A percentile compares a stretch with the other conserved stretches of the same genome.
Conservation (phyloP, 371 early-diverging fungal species). For the Rhizomucor pusillus region DNA sequence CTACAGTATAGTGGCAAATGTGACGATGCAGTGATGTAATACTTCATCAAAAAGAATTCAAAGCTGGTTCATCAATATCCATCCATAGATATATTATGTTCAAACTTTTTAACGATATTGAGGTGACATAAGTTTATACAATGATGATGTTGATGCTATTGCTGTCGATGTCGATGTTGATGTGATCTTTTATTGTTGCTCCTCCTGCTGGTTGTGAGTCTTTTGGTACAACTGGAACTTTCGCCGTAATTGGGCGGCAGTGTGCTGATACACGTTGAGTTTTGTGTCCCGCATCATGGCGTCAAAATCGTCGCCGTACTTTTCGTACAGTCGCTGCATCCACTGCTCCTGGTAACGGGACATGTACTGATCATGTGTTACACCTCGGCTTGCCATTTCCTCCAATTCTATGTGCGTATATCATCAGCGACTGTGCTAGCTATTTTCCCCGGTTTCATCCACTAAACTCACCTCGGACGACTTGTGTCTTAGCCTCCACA, state of each 20-base stretch:
- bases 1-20: no score
- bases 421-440: not conserved
- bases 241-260: constrained; percentile 73
- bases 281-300: constrained; percentile 89
- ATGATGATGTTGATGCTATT: no score
- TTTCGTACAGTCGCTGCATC: constrained; percentile 64
- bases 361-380: constrained; percentile 52
- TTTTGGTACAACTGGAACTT: constrained; percentile 42
- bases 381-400: constrained; percentile 52
- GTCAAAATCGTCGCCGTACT: constrained; percentile 80
- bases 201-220: not conserved
- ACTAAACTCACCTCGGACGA: constrained; percentile 42
- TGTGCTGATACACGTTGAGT: constrained; percentile 80
- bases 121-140: no score
- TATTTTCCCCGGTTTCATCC: not conserved
- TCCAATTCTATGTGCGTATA: constrained; percentile 53
- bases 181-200: no score
- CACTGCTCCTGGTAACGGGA: constrained; percentile 67
- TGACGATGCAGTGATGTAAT: no score
- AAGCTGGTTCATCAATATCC: no score
- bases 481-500: constrained; percentile 63
- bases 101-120: no score
- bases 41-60: no score
- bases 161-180: no score
- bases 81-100: no score